These are phyloP conservation scores for Ceratocystis huliohia DNA, from an alignment of 2,329 filamentous ascomycete species.

Conservation along the genomic window DNA sequence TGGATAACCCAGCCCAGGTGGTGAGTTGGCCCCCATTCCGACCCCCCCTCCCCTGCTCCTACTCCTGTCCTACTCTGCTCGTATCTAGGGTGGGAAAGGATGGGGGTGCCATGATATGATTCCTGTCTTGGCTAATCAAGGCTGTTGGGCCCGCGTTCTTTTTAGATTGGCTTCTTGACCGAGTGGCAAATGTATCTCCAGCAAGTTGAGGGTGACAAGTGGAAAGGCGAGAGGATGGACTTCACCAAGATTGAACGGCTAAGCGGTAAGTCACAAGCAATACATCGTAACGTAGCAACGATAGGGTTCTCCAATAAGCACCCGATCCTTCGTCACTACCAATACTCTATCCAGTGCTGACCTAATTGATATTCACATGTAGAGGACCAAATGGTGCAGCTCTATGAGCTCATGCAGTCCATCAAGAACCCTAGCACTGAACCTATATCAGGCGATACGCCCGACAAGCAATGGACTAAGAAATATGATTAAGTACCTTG, in stretches of 20 bases:
- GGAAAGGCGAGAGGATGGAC: constrained; percentile 47
- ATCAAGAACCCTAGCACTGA: constrained; percentile 38
- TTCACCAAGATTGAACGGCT: constrained; percentile 27
- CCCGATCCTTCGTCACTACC: neutral
- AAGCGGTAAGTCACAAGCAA: constrained; percentile 43
- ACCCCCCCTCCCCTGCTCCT: neutral
- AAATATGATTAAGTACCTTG: neutral
- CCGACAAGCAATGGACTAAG: constrained; percentile 14
- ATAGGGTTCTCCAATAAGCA: no score
- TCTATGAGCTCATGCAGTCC: constrained; percentile 87
- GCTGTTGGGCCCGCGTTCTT: neutral
- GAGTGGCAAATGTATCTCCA: constrained; percentile 97
- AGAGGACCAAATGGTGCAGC: constrained; percentile 88
- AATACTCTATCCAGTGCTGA: neutral
- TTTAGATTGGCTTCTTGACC: constrained; percentile 80
- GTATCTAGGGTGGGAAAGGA: no score
- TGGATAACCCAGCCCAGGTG: constrained; percentile 87
- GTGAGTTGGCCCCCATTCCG: constrained; percentile 37
- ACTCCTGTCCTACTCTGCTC: no score
- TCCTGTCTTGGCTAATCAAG: no score
- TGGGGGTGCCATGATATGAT: no score
- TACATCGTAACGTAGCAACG: no score
- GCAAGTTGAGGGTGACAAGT: constrained; percentile 73
- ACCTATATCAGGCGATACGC: constrained; percentile 3
- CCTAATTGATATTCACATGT: neutral